phyloP scores from a whole-genome alignment of 345 rosid species.

The Lagerstroemia speciosa region DNA sequence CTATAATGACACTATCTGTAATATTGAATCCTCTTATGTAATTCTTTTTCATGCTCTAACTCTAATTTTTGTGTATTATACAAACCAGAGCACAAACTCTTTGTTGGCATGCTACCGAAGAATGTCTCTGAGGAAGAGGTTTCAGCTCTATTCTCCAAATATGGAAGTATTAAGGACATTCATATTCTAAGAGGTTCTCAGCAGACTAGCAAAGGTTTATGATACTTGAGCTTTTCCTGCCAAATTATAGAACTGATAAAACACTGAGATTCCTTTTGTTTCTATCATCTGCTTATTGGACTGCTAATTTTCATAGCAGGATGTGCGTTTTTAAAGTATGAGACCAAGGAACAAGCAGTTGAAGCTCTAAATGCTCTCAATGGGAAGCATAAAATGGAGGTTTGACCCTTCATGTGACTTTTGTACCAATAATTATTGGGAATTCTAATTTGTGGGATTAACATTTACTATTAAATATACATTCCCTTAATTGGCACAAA shows the following conservation, averaged over 20 bases:
- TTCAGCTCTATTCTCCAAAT: conserved; percentile 56
- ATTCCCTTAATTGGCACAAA: neutral
- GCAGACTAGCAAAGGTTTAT: conserved; percentile 92
- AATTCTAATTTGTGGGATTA: neutral
- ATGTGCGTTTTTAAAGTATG: conserved; percentile 93
- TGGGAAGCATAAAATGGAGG: conserved; percentile 98
- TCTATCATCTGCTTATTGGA: conserved; percentile 9
- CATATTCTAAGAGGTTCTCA: conserved; percentile 94
- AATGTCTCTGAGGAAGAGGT: conserved; percentile 82
- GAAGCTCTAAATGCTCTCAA: conserved; percentile 80
- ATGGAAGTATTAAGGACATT: conserved; percentile 74
- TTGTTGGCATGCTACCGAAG: conserved; percentile 99
- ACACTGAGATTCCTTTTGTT: conserved; percentile 15
- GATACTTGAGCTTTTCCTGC: conserved; percentile 3
- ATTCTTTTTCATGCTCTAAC: neutral
- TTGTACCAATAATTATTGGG: neutral
- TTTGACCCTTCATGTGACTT: conserved; percentile 17
- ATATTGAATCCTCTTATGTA: neutral
- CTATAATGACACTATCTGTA: neutral
- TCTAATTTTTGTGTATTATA: conserved; percentile 3
- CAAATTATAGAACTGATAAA: neutral
- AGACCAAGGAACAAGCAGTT: conserved; percentile 91
- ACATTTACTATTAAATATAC: neutral
- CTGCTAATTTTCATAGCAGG: conserved; percentile 33
- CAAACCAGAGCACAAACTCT: conserved; percentile 88